Base-by-base conservation (phyloP, 257 asterid genomes). In the Cruciata laevipes region DNA sequence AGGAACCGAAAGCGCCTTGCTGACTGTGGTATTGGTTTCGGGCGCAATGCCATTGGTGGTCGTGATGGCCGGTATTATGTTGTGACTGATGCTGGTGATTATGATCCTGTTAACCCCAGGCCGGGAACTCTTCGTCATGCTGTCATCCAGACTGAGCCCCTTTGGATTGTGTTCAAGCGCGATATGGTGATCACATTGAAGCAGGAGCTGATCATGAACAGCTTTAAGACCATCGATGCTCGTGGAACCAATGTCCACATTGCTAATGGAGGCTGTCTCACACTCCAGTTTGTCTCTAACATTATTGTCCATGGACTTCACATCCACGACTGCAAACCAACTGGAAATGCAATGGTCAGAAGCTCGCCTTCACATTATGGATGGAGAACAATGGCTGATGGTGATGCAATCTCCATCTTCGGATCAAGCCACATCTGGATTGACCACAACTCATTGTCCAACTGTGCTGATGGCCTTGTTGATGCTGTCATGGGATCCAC, bases 401-500 rank as follows among this genome's bases (percentile, higher is more conserved):
- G 98, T 0, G 98, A 91, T 70, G 98, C 82, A 3, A 32, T 91
- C 66, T 91, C 98, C 11, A 89, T 91, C 70, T 91, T 91, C 6
- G 94, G 95, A 12, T 84, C 98, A 33, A 89, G 96, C 79, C 96
- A 91, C 63, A 63, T 91, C n/a, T 91, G 98, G 98, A 79, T 91
- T 5, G 98, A 91, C 72, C 98, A 91, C 66, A 89, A 89, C 64
- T 91, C 98, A 3, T 90, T 91, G 27, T 86, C 95, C 33, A 84
- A 86, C 60, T 91, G 98, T 24, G 95, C 96, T 17, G 98, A 91
- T 70, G 98, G 98, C 23, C 95, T 91, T 64, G 91, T 91, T 23
- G 98, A 91, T 73, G 98, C 98, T 71, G 87, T 91, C 40, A 91
- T 91, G 96, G 98, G 98, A 10, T 91, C 98, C 70, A 91, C 95